Conservation (phyloP, 2,329 filamentous ascomycete species). For the Dryadomyces quercivorus region DNA sequence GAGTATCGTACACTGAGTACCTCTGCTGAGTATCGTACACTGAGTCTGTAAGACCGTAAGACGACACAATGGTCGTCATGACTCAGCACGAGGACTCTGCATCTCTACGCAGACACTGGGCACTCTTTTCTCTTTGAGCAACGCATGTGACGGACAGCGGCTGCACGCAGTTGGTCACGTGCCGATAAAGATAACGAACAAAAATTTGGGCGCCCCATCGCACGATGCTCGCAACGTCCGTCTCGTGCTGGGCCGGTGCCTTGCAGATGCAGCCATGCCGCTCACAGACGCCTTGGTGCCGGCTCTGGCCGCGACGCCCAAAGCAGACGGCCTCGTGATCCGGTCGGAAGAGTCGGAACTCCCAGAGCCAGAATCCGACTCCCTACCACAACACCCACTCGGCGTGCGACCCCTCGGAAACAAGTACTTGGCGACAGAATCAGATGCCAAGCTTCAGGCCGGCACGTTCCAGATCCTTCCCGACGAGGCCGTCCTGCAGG, state of each 20-base stretch:
- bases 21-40: too few species aligned
- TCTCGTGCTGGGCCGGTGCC: too few species aligned
- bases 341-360: background rate
- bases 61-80: too few species aligned
- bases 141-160: background rate
- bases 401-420: conserved; percentile 83
- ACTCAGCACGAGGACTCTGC: too few species aligned
- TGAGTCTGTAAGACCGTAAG: too few species aligned
- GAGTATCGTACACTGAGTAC: too few species aligned
- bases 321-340: background rate
- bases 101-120: too few species aligned
- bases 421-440: conserved; percentile 51
- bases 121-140: too few species aligned
- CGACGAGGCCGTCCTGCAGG: conserved; percentile 65
- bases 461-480: conserved; percentile 58
- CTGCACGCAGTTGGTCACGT: background rate
- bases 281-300: conserved; percentile 4
- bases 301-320: background rate
- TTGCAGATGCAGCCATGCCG: conserved; percentile 3
- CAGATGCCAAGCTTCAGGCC: conserved; percentile 53
- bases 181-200: background rate
- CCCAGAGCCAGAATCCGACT: conserved; percentile 12
- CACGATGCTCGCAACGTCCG: background rate
- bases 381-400: conserved; percentile 66
- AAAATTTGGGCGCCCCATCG: background rate